Evolutionary conservation across 2,329 filamentous ascomycete genomes (phyloP).

Genomic region (Arachnopeziza araneosa): DNA sequence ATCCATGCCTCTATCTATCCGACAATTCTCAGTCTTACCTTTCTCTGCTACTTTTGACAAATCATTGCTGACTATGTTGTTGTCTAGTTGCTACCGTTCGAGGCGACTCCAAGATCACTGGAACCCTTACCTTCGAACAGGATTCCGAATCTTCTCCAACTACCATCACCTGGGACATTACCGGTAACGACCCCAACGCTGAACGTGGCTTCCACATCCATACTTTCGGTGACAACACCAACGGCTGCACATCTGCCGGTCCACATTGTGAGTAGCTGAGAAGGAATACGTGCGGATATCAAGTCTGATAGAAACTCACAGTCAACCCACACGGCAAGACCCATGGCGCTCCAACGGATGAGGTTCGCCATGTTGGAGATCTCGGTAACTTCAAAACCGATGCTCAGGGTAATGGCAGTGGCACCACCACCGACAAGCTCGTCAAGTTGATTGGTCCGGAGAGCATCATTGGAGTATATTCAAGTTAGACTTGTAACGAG

Average conservation of each 20-base stretch:
- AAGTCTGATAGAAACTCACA: conserved; percentile 35
- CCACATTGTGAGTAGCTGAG: conserved; percentile 74
- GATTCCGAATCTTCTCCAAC: conserved; percentile 74
- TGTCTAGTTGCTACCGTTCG: conserved; percentile 84
- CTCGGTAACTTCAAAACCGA: conserved; percentile 97
- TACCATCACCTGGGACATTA: conserved; percentile 86
- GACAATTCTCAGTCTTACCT: not conserved
- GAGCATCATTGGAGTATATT: conserved; percentile 79
- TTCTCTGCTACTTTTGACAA: not conserved
- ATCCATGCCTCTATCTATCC: conserved; percentile 28
- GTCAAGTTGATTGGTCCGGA: conserved; percentile 95
- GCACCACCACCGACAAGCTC: conserved; percentile 70
- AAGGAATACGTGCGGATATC: not conserved
- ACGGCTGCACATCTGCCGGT: conserved; percentile 96
- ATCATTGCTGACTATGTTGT: conserved; percentile 13
- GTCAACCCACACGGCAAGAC: conserved; percentile 94
- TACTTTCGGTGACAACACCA: conserved; percentile 99
- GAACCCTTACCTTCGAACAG: conserved; percentile 95
- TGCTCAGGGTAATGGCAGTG: conserved; percentile 82
- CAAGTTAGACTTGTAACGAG: not conserved
- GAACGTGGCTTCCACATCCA: conserved; percentile 98
- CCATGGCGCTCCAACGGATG: conserved; percentile 81
- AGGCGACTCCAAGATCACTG: conserved; percentile 93
- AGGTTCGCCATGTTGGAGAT: conserved; percentile 90
- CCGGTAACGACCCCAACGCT: conserved; percentile 88